These are phyloP conservation scores for Marchantia paleacea DNA, from an alignment of 225 moss, liverwort and hornwort genomes.

Conservation along the genomic window DNA sequence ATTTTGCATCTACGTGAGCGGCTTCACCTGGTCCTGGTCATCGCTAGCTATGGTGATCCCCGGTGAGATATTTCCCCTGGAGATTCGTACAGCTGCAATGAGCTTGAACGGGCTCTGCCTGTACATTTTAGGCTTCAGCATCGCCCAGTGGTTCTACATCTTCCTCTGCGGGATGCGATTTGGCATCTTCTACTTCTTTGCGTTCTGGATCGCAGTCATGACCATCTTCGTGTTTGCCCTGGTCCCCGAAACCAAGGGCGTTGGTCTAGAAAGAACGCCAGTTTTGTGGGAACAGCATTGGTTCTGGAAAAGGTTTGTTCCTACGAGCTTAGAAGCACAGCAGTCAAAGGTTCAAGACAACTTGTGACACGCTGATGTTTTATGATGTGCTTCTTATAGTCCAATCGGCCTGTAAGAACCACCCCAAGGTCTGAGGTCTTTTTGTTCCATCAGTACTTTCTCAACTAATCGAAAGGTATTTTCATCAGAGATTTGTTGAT, in stretches of 20 bases:
- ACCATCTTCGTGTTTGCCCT: conserved; percentile 28
- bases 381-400: too few relatives aligned
- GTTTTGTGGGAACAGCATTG: conserved; percentile 28
- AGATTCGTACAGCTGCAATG: conserved; percentile 35
- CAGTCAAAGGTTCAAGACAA: neutral
- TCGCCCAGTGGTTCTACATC: conserved; percentile 16
- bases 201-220: conserved; percentile 31
- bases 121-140: conserved; percentile 18
- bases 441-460: too few relatives aligned
- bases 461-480: too few relatives aligned
- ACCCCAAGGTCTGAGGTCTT: too few relatives aligned
- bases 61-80: conserved; percentile 33
- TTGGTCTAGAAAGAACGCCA: conserved; percentile 25
- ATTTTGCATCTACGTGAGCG: conserved; percentile 26
- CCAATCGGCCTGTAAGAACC: too few relatives aligned
- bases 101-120: conserved; percentile 14
- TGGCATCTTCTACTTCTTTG: conserved; percentile 29
- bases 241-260: conserved; percentile 28
- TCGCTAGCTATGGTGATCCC: conserved; percentile 28
- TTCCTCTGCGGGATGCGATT: conserved; percentile 31
- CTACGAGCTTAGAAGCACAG: neutral
- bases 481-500: too few relatives aligned
- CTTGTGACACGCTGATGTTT: neutral
- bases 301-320: conserved; percentile 33
- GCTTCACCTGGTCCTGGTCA: conserved; percentile 37